Evolutionary conservation across 768 basidiomycete species (phyloP).

Genomic region (Mycena polygramma): DNA sequence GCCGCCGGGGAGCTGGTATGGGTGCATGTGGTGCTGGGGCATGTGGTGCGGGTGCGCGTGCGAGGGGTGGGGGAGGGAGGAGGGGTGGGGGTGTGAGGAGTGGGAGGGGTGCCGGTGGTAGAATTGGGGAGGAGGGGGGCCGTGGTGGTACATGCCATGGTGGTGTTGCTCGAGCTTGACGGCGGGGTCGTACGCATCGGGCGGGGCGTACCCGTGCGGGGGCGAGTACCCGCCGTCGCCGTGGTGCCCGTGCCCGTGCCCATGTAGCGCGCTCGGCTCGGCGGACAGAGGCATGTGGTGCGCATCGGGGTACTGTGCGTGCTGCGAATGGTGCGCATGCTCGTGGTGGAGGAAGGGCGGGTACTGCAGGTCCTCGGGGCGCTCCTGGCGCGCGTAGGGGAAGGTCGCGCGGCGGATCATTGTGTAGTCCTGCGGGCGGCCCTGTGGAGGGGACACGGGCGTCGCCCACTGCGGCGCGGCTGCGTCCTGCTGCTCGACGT

Average conservation of each 20-base stretch:
- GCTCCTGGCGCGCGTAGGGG: conserved; percentile 83
- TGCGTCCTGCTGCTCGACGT: conserved; percentile 42
- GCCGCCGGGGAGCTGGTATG: conserved; percentile 29
- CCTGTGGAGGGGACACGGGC: conserved; percentile 19
- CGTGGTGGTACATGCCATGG: conserved; percentile 73
- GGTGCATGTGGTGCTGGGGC: background rate
- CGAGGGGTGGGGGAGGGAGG: conserved; percentile 34
- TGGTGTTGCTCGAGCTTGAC: conserved; percentile 82
- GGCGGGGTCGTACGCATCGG: conserved; percentile 54
- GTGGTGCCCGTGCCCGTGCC: conserved; percentile 37
- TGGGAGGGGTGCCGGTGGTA: conserved; percentile 46
- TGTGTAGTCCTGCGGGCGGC: conserved; percentile 59
- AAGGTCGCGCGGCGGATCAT: conserved; percentile 77
- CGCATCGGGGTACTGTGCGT: conserved; percentile 26
- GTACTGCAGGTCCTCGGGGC: conserved; percentile 59
- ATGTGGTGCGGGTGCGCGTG: conserved; percentile 14
- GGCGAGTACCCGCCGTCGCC: conserved; percentile 49
- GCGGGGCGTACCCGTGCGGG: conserved; percentile 54
- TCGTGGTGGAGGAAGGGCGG: conserved; percentile 59
- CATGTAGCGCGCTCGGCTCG: conserved; percentile 48
- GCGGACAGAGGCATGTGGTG: conserved; percentile 42
- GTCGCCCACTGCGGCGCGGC: background rate
- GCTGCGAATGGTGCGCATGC: conserved; percentile 42
- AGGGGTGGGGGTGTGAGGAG: no score
- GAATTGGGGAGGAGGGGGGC: conserved; percentile 42